These are phyloP conservation scores for Tulasnella sp. DNA, from an alignment of 768 basidiomycete species.

Conservation along the genomic window DNA sequence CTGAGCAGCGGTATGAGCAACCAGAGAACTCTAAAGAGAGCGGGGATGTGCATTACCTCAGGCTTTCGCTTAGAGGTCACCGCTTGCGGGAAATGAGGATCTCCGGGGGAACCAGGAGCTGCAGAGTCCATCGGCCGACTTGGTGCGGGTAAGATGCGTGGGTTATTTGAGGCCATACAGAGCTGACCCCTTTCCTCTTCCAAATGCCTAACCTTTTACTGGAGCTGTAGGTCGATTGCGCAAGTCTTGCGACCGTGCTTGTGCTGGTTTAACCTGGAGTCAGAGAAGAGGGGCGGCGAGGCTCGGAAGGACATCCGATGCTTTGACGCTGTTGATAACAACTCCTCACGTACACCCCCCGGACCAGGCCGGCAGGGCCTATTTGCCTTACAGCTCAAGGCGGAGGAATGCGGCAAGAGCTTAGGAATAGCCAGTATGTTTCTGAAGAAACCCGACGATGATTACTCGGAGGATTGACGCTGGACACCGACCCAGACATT, in stretches of 20 bases:
- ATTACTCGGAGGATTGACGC: neutral
- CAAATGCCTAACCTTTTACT: neutral
- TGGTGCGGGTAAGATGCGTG: slow-evolving; percentile 11
- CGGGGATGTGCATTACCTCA: slow-evolving; percentile 2
- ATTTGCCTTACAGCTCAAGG: neutral
- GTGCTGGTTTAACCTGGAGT: neutral
- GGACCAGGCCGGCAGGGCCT: neutral
- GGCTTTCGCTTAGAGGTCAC: slow-evolving; percentile 7
- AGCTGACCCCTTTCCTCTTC: neutral
- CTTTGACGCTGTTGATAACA: slow-evolving; percentile 8
- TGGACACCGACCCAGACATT: neutral
- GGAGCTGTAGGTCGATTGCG: neutral
- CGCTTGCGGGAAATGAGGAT: slow-evolving; percentile 8
- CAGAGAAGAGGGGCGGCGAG: neutral
- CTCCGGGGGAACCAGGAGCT: slow-evolving; percentile 8
- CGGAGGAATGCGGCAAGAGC: neutral
- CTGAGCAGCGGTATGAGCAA: neutral
- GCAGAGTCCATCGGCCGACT: slow-evolving; percentile 10
- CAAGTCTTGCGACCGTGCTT: neutral
- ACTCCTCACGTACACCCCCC: neutral
- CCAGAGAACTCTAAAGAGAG: slow-evolving; percentile 5
- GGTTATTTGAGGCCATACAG: slow-evolving; percentile 9
- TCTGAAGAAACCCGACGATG: neutral
- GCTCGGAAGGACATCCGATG: slow-evolving; percentile 1
- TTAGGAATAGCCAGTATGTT: neutral